Base-by-base conservation (phyloP, 2,329 filamentous ascomycete species). In the Epichloe gansuensis region DNA sequence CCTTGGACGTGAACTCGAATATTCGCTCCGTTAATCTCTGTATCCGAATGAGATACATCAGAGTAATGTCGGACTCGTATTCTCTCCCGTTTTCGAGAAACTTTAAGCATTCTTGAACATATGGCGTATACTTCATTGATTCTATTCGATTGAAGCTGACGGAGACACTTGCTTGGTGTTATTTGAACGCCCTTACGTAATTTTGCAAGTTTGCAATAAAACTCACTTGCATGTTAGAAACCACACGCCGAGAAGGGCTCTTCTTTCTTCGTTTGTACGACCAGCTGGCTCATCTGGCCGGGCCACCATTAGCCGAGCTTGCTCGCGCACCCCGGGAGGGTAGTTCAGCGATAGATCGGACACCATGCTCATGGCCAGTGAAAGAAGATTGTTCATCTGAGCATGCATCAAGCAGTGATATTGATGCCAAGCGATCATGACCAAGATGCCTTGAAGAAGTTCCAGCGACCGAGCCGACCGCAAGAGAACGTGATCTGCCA, bases 331-430 rank as follows among this genome's bases (percentile, higher is more conserved):
- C 1, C 63, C 68, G 0, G 74, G 70, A 3, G 65, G 62, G 6
- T 65, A 66, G 45, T 72, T 73, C 12, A 81, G 60, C 2, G 71
- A 72, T 38, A 79, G 59, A 51, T 78, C 76, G 0, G 69, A 69
- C 7, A 72, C 64, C 2, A 80, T 67, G 4, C 72, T 75, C 12
- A 69, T 62, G 1, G 76, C 73, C 21, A 81, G 57, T 8, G 73
- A 68, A 3, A 79, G 60, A 3, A 80, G 63, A 50, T 75, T 78
- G 58, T 72, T 72, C 12, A 80, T 60, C 54, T 80, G 77, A 0
- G 71, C 68, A 50, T 79, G 76, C 61, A 74, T 68, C 55, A 77
- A 69, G 57, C 75, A 78, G 58, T 79, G 76, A 49, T 78, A 74
- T 46, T 79, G 76, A 52, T 78, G 77, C 68, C 71, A 79, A 0